Evolutionary conservation across 108 stramenopile genomes (phyloP).

Genomic region (Chaetoceros tenuissimus): DNA sequence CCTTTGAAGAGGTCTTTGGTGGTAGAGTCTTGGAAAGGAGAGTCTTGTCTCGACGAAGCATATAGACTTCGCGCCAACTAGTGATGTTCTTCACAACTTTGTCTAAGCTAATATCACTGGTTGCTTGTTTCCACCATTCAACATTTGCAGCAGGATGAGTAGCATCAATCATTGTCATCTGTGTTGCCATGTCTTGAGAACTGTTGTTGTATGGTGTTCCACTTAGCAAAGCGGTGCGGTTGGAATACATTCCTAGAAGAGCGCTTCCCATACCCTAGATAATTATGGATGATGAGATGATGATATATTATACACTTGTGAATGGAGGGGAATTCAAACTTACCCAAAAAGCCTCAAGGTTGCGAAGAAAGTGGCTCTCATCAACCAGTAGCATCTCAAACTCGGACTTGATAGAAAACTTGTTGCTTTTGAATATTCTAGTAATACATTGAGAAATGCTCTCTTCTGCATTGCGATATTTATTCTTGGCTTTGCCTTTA

Average conservation of each 20-base stretch:
- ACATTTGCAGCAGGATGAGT: slow-evolving; percentile 12
- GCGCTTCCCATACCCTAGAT: slow-evolving; percentile 34
- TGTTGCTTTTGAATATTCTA: too few species aligned
- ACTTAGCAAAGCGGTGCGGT: slow-evolving; percentile 18
- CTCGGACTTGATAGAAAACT: too few species aligned
- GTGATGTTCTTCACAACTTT: slow-evolving; percentile 8
- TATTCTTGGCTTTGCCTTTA: slow-evolving; percentile 19
- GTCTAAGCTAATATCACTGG: not conserved
- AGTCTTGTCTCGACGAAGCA: slow-evolving; percentile 20
- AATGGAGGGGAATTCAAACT: not conserved
- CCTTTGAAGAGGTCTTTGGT: not conserved
- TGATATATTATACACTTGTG: too few species aligned
- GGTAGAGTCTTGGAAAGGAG: slow-evolving; percentile 11
- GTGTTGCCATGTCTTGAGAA: slow-evolving; percentile 17
- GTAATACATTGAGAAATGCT: slow-evolving; percentile 8
- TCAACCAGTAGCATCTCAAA: slow-evolving; percentile 33
- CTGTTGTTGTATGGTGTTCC: slow-evolving; percentile 47
- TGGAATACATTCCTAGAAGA: slow-evolving; percentile 18
- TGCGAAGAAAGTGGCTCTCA: slow-evolving; percentile 7
- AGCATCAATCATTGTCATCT: slow-evolving; percentile 30
- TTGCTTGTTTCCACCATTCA: slow-evolving; percentile 26
- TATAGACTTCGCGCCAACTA: slow-evolving; percentile 13
- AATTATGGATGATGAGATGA: slow-evolving; percentile 1
- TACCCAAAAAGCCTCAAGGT: slow-evolving; percentile 1
- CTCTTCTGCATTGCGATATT: slow-evolving; percentile 1